These are phyloP conservation scores for Globisporangium echinulatum DNA, from an alignment of 352 stramenopile genomes.

Conservation along the genomic window DNA sequence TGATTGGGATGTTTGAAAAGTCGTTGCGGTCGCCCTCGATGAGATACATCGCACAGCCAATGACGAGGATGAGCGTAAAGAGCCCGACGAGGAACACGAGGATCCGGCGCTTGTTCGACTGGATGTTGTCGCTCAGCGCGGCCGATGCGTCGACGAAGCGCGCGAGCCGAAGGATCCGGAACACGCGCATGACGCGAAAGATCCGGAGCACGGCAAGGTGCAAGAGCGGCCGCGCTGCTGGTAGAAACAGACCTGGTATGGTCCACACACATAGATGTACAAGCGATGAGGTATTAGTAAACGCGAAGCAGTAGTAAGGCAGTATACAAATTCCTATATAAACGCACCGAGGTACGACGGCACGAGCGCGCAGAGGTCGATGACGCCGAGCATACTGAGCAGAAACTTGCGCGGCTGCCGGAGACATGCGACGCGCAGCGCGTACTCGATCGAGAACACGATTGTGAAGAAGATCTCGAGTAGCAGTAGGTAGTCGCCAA, in stretches of 20 bases:
- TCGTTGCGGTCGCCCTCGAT: slow-evolving; percentile 73
- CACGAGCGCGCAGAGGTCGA: slow-evolving; percentile 73
- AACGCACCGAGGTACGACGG: slow-evolving; percentile 65
- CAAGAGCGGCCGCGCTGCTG: slow-evolving; percentile 42
- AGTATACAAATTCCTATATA: not conserved
- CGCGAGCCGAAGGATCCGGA: slow-evolving; percentile 62
- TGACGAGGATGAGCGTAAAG: slow-evolving; percentile 75
- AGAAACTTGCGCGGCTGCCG: slow-evolving; percentile 53
- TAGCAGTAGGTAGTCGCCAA: slow-evolving; percentile 56
- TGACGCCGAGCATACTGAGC: slow-evolving; percentile 61
- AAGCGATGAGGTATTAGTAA: not conserved
- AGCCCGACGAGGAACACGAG: slow-evolving; percentile 67
- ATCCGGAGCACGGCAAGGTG: slow-evolving; percentile 67
- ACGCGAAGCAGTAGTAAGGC: not conserved
- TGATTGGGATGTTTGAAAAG: slow-evolving; percentile 60
- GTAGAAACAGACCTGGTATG: slow-evolving; percentile 34
- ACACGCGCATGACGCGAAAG: slow-evolving; percentile 76
- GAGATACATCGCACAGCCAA: slow-evolving; percentile 79
- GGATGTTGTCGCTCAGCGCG: slow-evolving; percentile 69
- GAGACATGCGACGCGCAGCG: slow-evolving; percentile 55
- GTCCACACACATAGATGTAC: no score
- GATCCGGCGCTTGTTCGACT: slow-evolving; percentile 72
- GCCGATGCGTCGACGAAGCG: slow-evolving; percentile 63
- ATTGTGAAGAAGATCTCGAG: slow-evolving; percentile 77
- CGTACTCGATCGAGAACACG: slow-evolving; percentile 76